phyloP scores from a whole-genome alignment of 2,329 filamentous ascomycete genomes.

The Phaeophleospora eucalypticola region DNA sequence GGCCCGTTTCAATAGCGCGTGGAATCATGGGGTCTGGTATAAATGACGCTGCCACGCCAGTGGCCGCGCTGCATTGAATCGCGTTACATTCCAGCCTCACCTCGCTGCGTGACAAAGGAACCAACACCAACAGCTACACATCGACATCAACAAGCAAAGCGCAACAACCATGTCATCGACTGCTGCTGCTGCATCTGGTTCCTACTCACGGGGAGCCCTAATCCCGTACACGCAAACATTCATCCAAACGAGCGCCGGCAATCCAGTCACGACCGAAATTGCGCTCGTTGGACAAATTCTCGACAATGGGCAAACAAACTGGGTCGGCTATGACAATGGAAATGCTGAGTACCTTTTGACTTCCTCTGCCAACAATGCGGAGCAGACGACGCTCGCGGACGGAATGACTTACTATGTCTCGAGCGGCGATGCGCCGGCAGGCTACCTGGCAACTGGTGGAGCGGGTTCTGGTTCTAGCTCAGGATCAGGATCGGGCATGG shows the following conservation, averaged over 20 bases:
- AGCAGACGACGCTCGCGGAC: constrained; percentile 8
- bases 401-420: constrained; percentile 12
- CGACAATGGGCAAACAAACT: constrained; percentile 14
- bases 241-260: constrained; percentile 2
- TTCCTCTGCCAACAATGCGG: not conserved
- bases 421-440: constrained; percentile 4
- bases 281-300: constrained; percentile 12
- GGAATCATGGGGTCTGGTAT: not conserved
- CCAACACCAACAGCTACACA: not conserved
- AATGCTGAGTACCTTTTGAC: constrained; percentile 11
- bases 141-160: not conserved
- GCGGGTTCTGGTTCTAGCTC: no score
- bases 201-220: constrained; percentile 22
- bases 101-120: no score
- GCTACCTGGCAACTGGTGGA: constrained; percentile 5
- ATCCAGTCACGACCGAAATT: constrained; percentile 9
- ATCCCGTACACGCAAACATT: constrained; percentile 20
- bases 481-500: no score
- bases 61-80: not conserved
- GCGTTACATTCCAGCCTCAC: not conserved
- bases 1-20: not conserved
- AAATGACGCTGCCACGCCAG: not conserved
- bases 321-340: constrained; percentile 12
- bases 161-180: constrained; percentile 4
- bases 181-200: no score